Evolutionary conservation across 1,139 yeast genomes (phyloP), one percentile per base, ranked within the genome.

Genomic region (Spathaspora sp.): DNA sequence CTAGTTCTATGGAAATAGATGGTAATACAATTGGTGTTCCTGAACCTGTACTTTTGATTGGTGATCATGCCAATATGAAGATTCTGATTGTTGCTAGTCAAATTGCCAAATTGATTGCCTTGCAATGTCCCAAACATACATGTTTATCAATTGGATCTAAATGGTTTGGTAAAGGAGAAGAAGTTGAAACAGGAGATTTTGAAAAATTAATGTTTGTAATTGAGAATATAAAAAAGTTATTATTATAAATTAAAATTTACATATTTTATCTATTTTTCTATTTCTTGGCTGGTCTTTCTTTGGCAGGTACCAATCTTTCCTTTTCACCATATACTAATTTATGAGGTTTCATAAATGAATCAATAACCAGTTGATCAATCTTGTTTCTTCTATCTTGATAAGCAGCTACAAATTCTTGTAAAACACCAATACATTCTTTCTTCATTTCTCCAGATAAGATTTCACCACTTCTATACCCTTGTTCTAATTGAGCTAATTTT

Each of bases 401-500:
- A 26, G 68, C 85, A 44, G 74, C 77, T 26, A 93, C 95, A 61
- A 86, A 88, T 54, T 81, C 80, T 65, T 88, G 95, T 57, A 95
- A 75, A 20, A 83, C 82, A 47, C 82, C 84, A 60, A 89, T 89
- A 68, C 97, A 89, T 54, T 82, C 78, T 58, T 88, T 84, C 77
- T 95, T 95, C 85, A 95, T 80, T 68, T 95, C 98, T 51, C 98
- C 97, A 38, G 96, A 87, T 59, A 91, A 74, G 49, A 95, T 65
- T 51, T 87, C 90, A 52, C 99, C 99, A 48, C 76, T 70, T 64
- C 77, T 81, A 72, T 93, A 93, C 43, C 80, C 81, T 37, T 78
- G 77, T 51, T 83, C 81, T 56, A 86, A 74, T 43, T 75, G 67
- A 45, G 74, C 77, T 59, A 95, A 76, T 61, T 86, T 82, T 36